Percentiles rank a stretch among this genome's conserved stretches.
These are phyloP conservation scores for Saposhnikovia divaricata DNA, from an alignment of 129 eudicot species.

Conservation along the genomic window DNA sequence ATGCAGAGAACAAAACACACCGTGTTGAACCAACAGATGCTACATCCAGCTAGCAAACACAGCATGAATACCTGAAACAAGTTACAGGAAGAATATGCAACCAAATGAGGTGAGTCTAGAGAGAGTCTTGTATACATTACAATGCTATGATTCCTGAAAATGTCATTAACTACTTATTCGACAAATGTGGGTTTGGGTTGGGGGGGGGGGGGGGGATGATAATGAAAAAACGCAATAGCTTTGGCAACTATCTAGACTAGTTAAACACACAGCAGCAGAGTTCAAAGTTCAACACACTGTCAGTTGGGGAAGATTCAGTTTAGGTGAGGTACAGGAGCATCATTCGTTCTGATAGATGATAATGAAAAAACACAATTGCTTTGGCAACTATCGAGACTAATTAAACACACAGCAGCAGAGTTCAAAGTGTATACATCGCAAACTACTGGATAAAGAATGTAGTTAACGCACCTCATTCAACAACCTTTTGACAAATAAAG, in stretches of 20 bases:
- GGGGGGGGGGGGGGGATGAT: not conserved
- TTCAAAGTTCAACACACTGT: not conserved
- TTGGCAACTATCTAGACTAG: no score
- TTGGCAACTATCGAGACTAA: not conserved
- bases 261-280: no score
- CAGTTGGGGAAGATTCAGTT: not conserved
- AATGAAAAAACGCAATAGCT: no score
- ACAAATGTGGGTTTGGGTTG: not conserved
- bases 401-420: not conserved
- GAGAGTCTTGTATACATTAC: not conserved
- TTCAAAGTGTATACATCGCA: not conserved
- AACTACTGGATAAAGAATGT: not conserved
- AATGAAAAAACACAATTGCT: not conserved
- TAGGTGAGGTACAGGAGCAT: not conserved
- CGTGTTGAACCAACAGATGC: constrained; percentile 94
- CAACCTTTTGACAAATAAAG: not conserved
- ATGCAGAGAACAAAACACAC: constrained; percentile 83
- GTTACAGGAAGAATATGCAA: not conserved
- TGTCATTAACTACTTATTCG: not conserved
- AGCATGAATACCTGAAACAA: constrained; percentile 59
- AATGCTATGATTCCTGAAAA: not conserved
- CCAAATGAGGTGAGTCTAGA: not conserved
- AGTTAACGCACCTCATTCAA: not conserved
- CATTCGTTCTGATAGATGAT: not conserved
- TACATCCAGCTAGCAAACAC: constrained; percentile 76